Evolutionary conservation across 2,329 filamentous ascomycete genomes (phyloP), one percentile per base, ranked within the genome.

Genomic region (Emericellopsis cladophorae): DNA sequence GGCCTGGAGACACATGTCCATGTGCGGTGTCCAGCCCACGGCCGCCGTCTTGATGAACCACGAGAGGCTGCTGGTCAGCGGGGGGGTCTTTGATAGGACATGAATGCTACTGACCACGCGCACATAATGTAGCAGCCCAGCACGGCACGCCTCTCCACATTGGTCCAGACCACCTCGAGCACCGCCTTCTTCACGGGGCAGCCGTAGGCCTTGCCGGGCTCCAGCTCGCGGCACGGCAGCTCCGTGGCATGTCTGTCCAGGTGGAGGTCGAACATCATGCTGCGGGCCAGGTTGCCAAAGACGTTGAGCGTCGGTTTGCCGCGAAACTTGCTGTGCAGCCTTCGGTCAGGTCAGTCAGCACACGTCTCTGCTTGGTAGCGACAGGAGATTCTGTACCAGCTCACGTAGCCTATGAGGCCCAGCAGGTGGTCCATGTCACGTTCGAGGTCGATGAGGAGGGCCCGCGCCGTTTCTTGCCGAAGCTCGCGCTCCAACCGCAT

Each of bases 21-120:
- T 67, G 40, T 76, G 66, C 2, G 67, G 48, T 1, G 68, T 77
- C 76, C 76, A 82, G 3, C 59, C 61, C 39, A 80, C 57, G 2
- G 64, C 49, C 40, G 77, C 72, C 39, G 65, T 60, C 34, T 65
- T 65, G 21, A 50, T 41, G 29, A 49, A 49, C 23, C 43, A 44
- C 2, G 48, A 42, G 7, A 49, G 43, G 5, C 49, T 53, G 36
- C 6, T 16, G 22, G 29, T 32, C 26, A 21, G 18, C 18, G 18
- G 15, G 37, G n/a, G n/a, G n/a, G n/a, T n/a, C 23, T 31, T 8
- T 11, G 2, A 33, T 10, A 21, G 12, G 12, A 22, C 11, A 22
- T 18, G 10, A 29, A 31, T 29, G 15, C 6, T n/a, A 46, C 49
- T 36, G 48, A 59, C 57, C 44, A 48, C 14, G 49, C 49, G 35